Evolutionary conservation across 495 filamentous ascomycete species (phyloP), one percentile per base, ranked within the genome.

Genomic region (Aspergillus steynii): DNA sequence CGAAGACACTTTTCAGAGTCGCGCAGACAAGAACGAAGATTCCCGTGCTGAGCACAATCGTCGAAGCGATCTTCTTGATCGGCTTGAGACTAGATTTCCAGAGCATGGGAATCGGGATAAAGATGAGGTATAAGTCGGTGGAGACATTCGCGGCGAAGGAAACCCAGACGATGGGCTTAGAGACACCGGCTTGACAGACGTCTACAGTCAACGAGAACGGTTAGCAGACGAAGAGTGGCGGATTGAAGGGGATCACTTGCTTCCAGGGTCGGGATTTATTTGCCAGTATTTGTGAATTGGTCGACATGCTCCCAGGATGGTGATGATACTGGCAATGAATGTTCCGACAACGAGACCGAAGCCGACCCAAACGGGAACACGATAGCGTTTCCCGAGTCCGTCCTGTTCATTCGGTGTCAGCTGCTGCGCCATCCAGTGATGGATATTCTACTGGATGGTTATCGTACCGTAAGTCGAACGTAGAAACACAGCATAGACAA

Each of bases 231-330:
- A 55, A n/a, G 26, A 31, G 42, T n/a, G 42, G 26, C 8, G 15
- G 58, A 14, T 45, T 1, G 27, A 50, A 8, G 25, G 0, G 9
- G 20, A 32, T 51, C 60, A 73, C 78, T 66, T 60, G 81, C 82
- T 77, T 45, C 82, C 82, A 14, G 82, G 83, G 27, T 85, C 66
- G 0, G 83, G 83, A 51, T 82, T 74, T 34, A 85, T 83, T 62
- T 85, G 83, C 82, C 83, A 85, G 59, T 83, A 75, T 56, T 74
- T 79, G 6, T 75, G 58, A 8, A 85, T 68, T 2, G 82, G 82
- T 14, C 59, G 60, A 58, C 84, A 87, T 20, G 75, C 65, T 0
- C 80, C 59, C 6, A 84, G 63, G 20, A 82, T 80, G 1, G 78
- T 73, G 6, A 83, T 58, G 1, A 83, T 51, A 20, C 80, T 81